Evolutionary conservation across 2,329 filamentous ascomycete genomes (phyloP).

Genomic region (Cercospora sojina): DNA sequence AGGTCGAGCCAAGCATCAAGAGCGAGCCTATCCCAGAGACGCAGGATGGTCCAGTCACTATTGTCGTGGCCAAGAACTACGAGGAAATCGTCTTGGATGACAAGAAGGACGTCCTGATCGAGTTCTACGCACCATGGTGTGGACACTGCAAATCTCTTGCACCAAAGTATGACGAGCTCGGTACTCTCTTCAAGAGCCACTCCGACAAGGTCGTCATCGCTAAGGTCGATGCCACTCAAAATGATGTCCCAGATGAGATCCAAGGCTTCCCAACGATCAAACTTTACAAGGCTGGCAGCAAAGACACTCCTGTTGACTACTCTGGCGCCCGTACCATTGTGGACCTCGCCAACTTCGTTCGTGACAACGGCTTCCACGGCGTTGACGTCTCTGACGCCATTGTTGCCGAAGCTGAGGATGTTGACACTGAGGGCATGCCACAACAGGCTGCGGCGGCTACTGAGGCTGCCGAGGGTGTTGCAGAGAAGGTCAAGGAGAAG

Average conservation of each 20-base stretch:
- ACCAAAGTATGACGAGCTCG: constrained; percentile 67
- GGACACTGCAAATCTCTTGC: constrained; percentile 69
- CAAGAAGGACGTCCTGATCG: constrained; percentile 92
- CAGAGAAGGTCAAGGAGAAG: constrained; percentile 34
- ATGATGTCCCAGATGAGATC: constrained; percentile 96
- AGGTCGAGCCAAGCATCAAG: constrained; percentile 95
- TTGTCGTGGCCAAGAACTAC: constrained; percentile 93
- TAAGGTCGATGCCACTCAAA: constrained; percentile 94
- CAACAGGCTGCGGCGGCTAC: constrained; percentile 48
- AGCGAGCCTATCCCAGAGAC: constrained; percentile 94
- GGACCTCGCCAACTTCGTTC: constrained; percentile 87
- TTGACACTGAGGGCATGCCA: constrained; percentile 49
- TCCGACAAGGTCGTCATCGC: constrained; percentile 61
- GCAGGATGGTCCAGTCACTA: constrained; percentile 82
- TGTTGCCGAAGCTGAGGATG: constrained; percentile 43
- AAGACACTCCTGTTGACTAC: constrained; percentile 83
- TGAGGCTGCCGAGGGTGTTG: constrained; percentile 25
- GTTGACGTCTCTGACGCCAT: constrained; percentile 65
- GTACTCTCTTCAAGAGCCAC: constrained; percentile 53
- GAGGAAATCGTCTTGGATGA: constrained; percentile 87
- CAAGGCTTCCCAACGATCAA: constrained; percentile 99
- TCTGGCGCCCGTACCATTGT: constrained; percentile 82
- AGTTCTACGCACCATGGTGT: constrained; percentile 94
- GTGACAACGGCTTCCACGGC: constrained; percentile 91
- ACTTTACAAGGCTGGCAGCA: constrained; percentile 87